phyloP scores from a whole-genome alignment of 2,329 filamentous ascomycete genomes.

The Colletotrichum neosansevieriae region DNA sequence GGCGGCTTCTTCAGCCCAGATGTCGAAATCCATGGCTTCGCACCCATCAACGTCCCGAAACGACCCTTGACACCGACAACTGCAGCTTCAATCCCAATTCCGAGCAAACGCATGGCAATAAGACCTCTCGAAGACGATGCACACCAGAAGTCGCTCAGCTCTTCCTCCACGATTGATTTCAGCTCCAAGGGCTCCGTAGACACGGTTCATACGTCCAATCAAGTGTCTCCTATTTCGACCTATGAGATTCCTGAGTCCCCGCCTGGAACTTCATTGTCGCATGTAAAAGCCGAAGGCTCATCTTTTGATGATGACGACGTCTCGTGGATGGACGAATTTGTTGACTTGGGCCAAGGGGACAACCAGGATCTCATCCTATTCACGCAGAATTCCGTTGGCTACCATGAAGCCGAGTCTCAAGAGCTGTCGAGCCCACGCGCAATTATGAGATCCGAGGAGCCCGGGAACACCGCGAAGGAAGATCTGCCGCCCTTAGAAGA shows the following conservation, averaged over 20 bases:
- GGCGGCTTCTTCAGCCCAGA: neutral
- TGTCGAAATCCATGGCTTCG: neutral
- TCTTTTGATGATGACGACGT: neutral
- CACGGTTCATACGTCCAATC: neutral
- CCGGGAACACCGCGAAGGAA: neutral
- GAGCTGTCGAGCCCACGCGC: neutral
- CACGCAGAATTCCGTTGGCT: no score
- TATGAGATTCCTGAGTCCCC: conserved; percentile 13
- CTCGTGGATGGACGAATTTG: conserved; percentile 26
- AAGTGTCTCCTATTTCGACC: neutral
- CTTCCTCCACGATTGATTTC: neutral
- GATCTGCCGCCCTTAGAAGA: neutral
- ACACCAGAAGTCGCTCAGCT: neutral
- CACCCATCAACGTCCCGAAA: conserved; percentile 18
- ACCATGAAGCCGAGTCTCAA: neutral
- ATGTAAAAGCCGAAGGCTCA: neutral
- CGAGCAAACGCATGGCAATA: conserved; percentile 4
- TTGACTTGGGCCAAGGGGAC: neutral
- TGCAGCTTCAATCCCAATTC: neutral
- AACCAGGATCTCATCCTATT: neutral
- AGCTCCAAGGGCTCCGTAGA: neutral
- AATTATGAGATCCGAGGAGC: neutral
- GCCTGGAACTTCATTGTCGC: neutral
- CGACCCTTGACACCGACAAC: conserved; percentile 10
- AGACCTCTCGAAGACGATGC: neutral